Evolutionary conservation across 1,139 yeast genomes (phyloP), one percentile per base, ranked within the genome.

Genomic region (Diutina siamensis): DNA sequence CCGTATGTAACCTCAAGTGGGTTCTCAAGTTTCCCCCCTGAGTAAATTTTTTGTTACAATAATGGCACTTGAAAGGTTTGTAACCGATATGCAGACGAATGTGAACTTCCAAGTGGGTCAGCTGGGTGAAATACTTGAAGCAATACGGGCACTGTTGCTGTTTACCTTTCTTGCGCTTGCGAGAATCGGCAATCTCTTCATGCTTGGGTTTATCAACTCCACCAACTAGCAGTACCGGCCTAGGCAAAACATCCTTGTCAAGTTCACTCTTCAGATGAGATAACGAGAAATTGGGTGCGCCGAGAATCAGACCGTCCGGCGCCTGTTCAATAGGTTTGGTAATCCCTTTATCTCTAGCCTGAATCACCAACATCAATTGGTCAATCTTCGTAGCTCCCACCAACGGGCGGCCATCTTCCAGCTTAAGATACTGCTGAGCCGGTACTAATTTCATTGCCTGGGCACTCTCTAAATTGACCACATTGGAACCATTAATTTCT

Each of bases 1-100:
- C 97, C 1, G 96, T 88, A 57, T 89, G 97, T 22, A 88, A 69
- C 51, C 97, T 70, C 53, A 82, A 68, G 65, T 89, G 97, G 1
- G 95, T 87, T 51, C 94, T 73, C 56, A 89, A 67, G 61, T 89
- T 92, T 15, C 97, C 95, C 51, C 95, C 94, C 60, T 89, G 97
- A 1, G 94, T 84, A 56, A 89, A 89, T 48, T 83, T 67, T 62
- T 87, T 87, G 48, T 78, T 83, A 62, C 94, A 89, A 57, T 71
- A 84, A 7, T 71, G 68, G 60, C 97, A 89, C 58, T 76, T 81
- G 62, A 80, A 87, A 10, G 94, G 94, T 56, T 83, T 83, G 49
- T 74, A 73, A 1, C 92, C 92, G 55, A 82, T 79, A 57, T 83
- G 94, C 1, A 87, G 79, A 55, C 94, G 64, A 15, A 83, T 75